Base-by-base conservation (phyloP, 73 alveolate species). In the Durusdinium trenchii region DNA sequence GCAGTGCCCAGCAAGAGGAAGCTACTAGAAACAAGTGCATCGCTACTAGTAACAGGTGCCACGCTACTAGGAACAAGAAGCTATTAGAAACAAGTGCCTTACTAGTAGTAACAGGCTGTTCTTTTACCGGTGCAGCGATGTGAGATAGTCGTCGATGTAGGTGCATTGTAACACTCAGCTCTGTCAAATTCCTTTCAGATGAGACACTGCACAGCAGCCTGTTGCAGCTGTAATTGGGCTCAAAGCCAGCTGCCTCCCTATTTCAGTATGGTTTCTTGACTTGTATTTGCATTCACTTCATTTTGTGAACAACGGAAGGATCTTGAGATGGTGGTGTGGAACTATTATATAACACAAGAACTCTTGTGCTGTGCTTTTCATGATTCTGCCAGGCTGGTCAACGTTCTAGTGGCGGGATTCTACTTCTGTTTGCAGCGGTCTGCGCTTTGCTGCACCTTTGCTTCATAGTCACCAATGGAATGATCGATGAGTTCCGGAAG, bases 391-490 rank as follows among this genome's bases (percentile, higher is more conserved):
- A 28, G 71, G 36, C 36, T 46, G 81, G 64, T 47, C 95, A 83
- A 45, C 84, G 96, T 51, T 60, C 84, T 40, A 67, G 83, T 47
- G 61, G 84, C 87, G 84, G 84, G 45, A 71, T 86, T 86, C 38
- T 90, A 86, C 86, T 90, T 9, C 96, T 90, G 30, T 52, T 90
- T 9, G 83, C 69, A 45, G 96, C 76, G 54, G 87, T 62, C 51
- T 87, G 26, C 84, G 62, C 79, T 48, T 45, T 87, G 85, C n/a
- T 87, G 95, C 67, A 43, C 14, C 86, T 87, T 18, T 40, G 42
- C 78, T 12, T 64, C 78, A 64, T 35, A 12, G 23, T 40, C 32
- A 35, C 78, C 38, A 64, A 5, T 9, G 20, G 78, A 12, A 64
- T 23, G 7, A 35, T 26, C 43, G 7, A 64, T 35, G 5, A 64